These are phyloP conservation scores for Olyra latifolia DNA, from an alignment of 176 grass and related monocot species.

Conservation along the genomic window DNA sequence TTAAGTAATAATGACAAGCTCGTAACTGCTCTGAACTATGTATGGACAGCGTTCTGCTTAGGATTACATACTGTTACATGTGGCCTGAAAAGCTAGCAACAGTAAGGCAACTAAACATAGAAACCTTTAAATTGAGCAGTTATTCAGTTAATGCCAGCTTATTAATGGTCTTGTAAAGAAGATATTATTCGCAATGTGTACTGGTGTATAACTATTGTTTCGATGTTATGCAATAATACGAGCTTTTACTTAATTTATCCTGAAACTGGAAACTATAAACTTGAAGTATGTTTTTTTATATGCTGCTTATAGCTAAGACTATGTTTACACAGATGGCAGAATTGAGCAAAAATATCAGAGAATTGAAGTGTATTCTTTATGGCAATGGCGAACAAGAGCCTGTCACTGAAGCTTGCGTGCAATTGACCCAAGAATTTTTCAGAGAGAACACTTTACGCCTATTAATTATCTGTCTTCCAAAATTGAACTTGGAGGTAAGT, in stretches of 20 bases:
- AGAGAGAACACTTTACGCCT: slow-evolving; percentile 85
- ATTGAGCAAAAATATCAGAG: slow-evolving; percentile 95
- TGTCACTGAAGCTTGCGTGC: slow-evolving; percentile 75
- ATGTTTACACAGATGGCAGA: slow-evolving; percentile 72
- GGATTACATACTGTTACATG: not conserved
- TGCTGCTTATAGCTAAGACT: not conserved
- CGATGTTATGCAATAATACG: not conserved
- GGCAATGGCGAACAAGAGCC: slow-evolving; percentile 87
- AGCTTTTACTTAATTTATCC: not conserved
- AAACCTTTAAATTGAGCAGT: not conserved
- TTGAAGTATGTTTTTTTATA: not conserved
- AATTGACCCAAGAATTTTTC: slow-evolving; percentile 98
- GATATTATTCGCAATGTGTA: not conserved
- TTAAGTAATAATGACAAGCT: not conserved
- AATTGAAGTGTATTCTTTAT: slow-evolving; percentile 91
- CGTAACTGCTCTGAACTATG: not conserved
- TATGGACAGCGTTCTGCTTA: not conserved
- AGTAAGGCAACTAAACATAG: not conserved
- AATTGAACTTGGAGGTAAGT: slow-evolving; percentile 85
- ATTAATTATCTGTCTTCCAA: slow-evolving; percentile 87
- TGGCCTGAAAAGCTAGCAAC: not conserved
- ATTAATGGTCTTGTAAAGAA: slow-evolving; percentile 2
- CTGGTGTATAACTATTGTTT: not conserved
- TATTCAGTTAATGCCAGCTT: not conserved
- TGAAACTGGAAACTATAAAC: not conserved